Percentiles rank a stretch among this genome's conserved stretches.
Conservation (phyloP, 176 grass and related monocot genomes). For the Bolboschoenus planiculmis region DNA sequence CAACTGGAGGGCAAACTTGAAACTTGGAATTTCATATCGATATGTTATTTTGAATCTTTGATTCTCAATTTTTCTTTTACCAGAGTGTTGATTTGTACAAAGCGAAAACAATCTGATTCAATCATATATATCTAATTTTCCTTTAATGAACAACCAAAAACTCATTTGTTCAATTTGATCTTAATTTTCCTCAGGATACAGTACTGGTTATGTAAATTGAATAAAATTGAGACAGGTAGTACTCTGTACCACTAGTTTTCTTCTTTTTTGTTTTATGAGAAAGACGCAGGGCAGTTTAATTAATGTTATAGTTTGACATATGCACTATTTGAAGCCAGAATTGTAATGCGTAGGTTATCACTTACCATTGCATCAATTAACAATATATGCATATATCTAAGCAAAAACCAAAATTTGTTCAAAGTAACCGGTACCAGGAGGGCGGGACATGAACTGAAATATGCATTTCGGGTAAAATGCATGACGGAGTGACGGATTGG, state of each 20-base stretch:
- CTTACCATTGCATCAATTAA: background rate
- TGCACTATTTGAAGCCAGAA: background rate
- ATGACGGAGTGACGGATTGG: slow-evolving; percentile 64
- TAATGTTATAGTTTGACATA: background rate
- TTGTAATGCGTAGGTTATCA: background rate
- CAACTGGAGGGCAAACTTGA: background rate
- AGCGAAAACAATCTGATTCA: background rate
- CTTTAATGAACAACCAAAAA: background rate
- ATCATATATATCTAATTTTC: background rate
- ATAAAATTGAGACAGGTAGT: background rate
- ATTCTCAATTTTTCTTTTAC: background rate
- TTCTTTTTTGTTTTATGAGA: background rate
- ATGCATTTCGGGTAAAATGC: slow-evolving; percentile 80
- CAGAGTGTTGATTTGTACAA: background rate
- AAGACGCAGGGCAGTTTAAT: background rate
- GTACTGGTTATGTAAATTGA: background rate
- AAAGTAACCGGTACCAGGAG: slow-evolving; percentile 14
- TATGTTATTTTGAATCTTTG: background rate
- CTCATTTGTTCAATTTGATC: background rate
- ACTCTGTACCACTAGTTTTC: background rate
- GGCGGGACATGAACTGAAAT: slow-evolving; percentile 61
- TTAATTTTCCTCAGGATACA: background rate
- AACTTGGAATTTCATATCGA: background rate
- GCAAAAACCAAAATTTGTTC: background rate
- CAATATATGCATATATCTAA: background rate